Percentiles rank a stretch among this genome's conserved stretches.
These are phyloP conservation scores for Cladosporium austrohemisphaericum DNA, from an alignment of 2,329 filamentous ascomycete species.

Conservation along the genomic window DNA sequence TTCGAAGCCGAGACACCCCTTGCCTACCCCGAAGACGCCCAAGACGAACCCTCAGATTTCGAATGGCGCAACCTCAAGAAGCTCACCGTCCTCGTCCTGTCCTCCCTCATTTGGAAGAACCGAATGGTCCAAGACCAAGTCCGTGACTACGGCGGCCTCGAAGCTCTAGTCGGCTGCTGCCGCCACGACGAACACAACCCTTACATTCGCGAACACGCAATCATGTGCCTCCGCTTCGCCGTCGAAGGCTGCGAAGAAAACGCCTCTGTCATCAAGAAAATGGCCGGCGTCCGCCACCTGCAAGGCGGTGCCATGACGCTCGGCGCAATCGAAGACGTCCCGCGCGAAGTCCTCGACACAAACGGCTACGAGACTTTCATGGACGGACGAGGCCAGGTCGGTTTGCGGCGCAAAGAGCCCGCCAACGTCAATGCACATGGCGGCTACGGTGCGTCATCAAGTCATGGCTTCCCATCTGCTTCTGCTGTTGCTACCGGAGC, in stretches of 20 bases:
- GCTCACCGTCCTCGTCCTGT: constrained; percentile 84
- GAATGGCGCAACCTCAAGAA: constrained; percentile 85
- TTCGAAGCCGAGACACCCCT: constrained; percentile 42
- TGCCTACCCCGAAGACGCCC: constrained; percentile 44
- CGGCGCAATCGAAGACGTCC: constrained; percentile 31
- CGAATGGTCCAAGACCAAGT: constrained; percentile 83
- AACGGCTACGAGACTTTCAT: constrained; percentile 50
- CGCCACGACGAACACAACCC: constrained; percentile 90
- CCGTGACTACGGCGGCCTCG: constrained; percentile 77
- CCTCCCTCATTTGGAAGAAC: constrained; percentile 83
- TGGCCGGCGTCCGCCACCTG: constrained; percentile 35
- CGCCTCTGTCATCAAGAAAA: constrained; percentile 65
- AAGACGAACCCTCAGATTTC: constrained; percentile 62
- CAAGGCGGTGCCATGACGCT: constrained; percentile 11
- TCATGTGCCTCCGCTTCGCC: constrained; percentile 77
- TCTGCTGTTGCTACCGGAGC: constrained; percentile 10
- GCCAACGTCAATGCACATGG: neutral
- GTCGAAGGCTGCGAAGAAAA: constrained; percentile 68
- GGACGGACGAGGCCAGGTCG: constrained; percentile 48
- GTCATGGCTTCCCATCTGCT: constrained; percentile 8
- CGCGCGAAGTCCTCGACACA: constrained; percentile 47
- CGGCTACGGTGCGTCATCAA: neutral
- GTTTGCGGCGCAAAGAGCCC: constrained; percentile 40
- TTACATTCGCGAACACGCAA: constrained; percentile 87
- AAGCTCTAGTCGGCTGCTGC: constrained; percentile 83